Evolutionary conservation across 2,329 filamentous ascomycete genomes (phyloP), one percentile per base, ranked within the genome.

Genomic region (Thyridium curvatum): DNA sequence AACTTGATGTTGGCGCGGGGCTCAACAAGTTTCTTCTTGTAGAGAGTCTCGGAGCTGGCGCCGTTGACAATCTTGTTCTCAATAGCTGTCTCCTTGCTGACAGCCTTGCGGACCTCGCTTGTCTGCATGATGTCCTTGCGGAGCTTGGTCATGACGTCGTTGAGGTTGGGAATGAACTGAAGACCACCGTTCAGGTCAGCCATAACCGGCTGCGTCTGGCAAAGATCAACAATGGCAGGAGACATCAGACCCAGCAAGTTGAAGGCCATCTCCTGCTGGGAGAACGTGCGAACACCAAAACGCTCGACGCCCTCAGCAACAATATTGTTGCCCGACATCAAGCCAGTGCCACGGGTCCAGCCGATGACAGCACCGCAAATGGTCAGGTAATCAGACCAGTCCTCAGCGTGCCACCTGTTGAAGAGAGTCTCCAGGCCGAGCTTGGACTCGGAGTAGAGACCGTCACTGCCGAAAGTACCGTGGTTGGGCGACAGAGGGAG

Each of bases 251-350:
- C 91, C 33, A 98, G 79, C 49, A 98, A 68, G 67, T 98, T 98
- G 75, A 98, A 98, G 13, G 93, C 93, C 93, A 98, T 98, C 66
- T 98, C 93, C 61, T 95, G 89, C 68, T 97, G 93, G 9, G 91
- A 97, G 74, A 98, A 98, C 4, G 93, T 98, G 53, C 93, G 89
- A 18, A 97, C 93, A 54, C 93, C 93, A 50, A 94, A 93, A 53
- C 86, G 87, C 71, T 98, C 93, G 41, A 98, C 88, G 4, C 50
- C 60, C 29, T 58, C 53, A 2, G 65, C 60, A 6, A 68, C 39
- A 3, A 58, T 49, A 38, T 68, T 59, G 44, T 69, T 69, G 29
- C 46, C 56, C 2, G 45, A 51, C 66, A 69, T 71, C 53, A 98
- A 80, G 59, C 93, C 93, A 46, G 93, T 98, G 49, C 91, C 93